Evolutionary conservation across 139 green algal genomes (phyloP).

Genomic region (Chara braunii): DNA sequence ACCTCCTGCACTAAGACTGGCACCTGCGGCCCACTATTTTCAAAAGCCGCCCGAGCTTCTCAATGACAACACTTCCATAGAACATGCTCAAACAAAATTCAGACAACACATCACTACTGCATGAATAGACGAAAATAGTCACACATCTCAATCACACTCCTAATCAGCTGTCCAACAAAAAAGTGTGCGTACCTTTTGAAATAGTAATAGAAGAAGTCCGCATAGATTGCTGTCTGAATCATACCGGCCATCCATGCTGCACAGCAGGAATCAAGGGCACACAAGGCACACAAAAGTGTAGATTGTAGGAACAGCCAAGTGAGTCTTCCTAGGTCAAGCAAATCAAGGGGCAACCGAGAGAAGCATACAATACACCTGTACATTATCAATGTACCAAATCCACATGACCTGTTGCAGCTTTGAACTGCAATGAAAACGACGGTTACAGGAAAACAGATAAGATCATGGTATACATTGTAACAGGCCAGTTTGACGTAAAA

Average conservation of each 20-base stretch:
- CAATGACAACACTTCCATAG: too few relatives aligned
- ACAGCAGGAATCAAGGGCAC: slow-evolving; percentile 5
- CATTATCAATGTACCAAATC: neutral
- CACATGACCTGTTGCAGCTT: neutral
- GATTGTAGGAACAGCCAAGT: slow-evolving; percentile 15
- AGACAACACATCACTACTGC: too few relatives aligned
- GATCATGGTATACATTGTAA: too few relatives aligned
- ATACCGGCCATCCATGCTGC: slow-evolving; percentile 74
- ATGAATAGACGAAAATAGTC: too few relatives aligned
- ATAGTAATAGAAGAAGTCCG: slow-evolving; percentile 99
- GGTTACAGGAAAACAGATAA: too few relatives aligned
- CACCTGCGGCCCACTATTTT: too few relatives aligned
- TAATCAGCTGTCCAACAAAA: neutral
- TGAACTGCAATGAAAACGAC: too few relatives aligned
- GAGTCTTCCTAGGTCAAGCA: neutral
- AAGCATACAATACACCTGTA: slow-evolving; percentile 6
- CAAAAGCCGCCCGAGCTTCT: too few relatives aligned
- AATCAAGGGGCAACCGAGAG: neutral
- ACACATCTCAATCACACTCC: too few relatives aligned
- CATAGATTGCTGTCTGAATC: slow-evolving; percentile 89
- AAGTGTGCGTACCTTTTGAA: slow-evolving; percentile 40
- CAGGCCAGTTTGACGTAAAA: too few relatives aligned
- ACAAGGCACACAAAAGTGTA: slow-evolving; percentile 33
- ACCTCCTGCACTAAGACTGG: too few relatives aligned
- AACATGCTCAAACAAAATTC: too few relatives aligned